Percentiles rank a stretch among this genome's conserved stretches.
Conservation (phyloP, 495 filamentous ascomycete species). For the Trichoderma orchidacearum region DNA sequence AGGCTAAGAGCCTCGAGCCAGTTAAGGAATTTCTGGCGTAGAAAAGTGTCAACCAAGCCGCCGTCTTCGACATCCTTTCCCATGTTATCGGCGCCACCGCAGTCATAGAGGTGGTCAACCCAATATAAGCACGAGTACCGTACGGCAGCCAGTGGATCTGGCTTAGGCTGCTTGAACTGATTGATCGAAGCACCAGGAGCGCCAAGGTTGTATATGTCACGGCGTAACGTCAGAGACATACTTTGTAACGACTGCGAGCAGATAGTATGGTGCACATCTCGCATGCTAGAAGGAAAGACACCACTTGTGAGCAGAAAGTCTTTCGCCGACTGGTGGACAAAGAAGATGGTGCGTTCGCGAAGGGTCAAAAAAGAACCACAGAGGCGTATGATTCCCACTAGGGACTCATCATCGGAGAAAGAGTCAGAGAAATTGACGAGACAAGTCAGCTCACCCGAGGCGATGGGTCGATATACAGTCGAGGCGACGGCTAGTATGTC, state of each 20-base stretch:
- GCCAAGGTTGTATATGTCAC: background rate
- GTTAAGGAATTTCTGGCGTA: background rate
- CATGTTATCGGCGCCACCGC: background rate
- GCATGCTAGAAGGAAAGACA: conserved; percentile 9
- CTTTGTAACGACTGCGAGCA: conserved; percentile 14
- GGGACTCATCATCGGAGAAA: background rate
- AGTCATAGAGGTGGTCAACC: conserved; percentile 15
- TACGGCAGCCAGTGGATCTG: conserved; percentile 14
- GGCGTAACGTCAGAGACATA: conserved; percentile 4
- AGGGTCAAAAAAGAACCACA: conserved; percentile 20
- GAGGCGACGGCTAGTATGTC: conserved; percentile 3
- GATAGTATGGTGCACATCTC: conserved; percentile 14
- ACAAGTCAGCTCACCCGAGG: conserved; percentile 5
- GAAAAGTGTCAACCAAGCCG: background rate
- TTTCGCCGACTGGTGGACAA: conserved; percentile 32
- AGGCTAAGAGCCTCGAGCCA: conserved; percentile 4
- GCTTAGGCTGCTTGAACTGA: conserved; percentile 4
- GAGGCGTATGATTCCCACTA: conserved; percentile 6
- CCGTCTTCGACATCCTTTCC: background rate
- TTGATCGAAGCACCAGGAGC: background rate
- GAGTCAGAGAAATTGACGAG: background rate
- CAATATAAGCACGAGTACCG: conserved; percentile 25
- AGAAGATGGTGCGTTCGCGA: conserved; percentile 12
- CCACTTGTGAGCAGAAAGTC: conserved; percentile 16
- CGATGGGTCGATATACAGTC: conserved; percentile 8